These are phyloP conservation scores for Melampsora abietis-canadensis DNA, from an alignment of 1,284 basidiomycete genomes.

Conservation along the genomic window DNA sequence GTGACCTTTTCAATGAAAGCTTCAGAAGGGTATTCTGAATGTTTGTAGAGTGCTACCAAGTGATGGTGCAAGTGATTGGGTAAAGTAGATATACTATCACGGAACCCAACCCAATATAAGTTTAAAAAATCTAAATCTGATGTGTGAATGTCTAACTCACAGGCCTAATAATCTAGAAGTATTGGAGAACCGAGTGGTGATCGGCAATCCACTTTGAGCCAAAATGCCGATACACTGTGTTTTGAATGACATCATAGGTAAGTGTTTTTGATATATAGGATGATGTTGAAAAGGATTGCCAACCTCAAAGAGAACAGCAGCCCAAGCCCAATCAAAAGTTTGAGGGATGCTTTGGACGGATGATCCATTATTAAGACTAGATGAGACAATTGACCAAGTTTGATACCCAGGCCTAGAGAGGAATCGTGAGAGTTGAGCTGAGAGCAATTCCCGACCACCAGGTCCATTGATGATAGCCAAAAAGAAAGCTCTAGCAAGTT, in stretches of 20 bases:
- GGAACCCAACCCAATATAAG: not conserved
- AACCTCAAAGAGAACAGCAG: slow-evolving; percentile 7
- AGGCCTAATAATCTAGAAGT: slow-evolving; percentile 27
- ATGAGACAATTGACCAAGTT: not conserved
- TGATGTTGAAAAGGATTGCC: not conserved
- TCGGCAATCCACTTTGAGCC: not conserved
- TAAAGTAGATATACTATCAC: slow-evolving; percentile 19
- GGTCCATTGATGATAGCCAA: not conserved
- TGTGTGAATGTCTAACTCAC: not conserved
- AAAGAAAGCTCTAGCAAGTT: slow-evolving; percentile 8
- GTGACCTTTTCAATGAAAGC: slow-evolving; percentile 21
- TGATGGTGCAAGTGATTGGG: slow-evolving; percentile 23
- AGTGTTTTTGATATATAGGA: not conserved
- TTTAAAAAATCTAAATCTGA: not conserved
- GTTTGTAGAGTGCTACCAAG: slow-evolving; percentile 13
- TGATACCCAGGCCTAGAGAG: not conserved
- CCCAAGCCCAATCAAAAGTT: slow-evolving; percentile 6
- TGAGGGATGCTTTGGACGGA: not conserved
- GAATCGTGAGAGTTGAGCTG: not conserved
- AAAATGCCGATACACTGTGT: not conserved
- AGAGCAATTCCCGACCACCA: not conserved
- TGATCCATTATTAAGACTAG: not conserved
- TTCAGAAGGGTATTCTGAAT: not conserved
- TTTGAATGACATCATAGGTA: not conserved
- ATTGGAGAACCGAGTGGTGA: slow-evolving; percentile 1